A percentile compares a stretch with the other conserved stretches of the same genome.
Evolutionary conservation across 345 rosid species (phyloP).

Genomic region (Sapria himalayana): DNA sequence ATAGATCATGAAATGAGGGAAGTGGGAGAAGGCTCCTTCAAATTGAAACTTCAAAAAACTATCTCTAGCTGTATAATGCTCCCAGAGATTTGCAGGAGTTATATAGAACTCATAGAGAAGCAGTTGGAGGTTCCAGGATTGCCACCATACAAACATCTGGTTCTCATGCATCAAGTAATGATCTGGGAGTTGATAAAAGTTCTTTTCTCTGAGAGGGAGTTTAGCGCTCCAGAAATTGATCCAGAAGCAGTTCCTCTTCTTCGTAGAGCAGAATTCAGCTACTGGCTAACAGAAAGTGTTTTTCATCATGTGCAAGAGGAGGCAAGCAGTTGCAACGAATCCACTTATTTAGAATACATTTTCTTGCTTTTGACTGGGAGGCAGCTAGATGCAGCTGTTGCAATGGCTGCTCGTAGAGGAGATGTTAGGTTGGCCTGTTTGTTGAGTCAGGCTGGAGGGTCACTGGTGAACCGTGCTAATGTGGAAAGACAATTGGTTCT

Average conservation of each 20-base stretch:
- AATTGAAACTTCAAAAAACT: slow-evolving; percentile 50
- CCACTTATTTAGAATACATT: slow-evolving; percentile 54
- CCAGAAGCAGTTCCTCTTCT: slow-evolving; percentile 63
- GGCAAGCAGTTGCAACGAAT: slow-evolving; percentile 51
- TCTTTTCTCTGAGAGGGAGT: slow-evolving; percentile 66
- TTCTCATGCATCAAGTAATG: slow-evolving; percentile 82
- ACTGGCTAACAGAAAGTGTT: slow-evolving; percentile 84
- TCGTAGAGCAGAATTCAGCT: slow-evolving; percentile 85
- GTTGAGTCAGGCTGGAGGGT: slow-evolving; percentile 93
- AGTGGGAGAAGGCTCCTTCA: slow-evolving; percentile 42
- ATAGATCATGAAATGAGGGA: slow-evolving; percentile 37
- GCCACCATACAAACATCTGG: slow-evolving; percentile 42
- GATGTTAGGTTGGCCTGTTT: slow-evolving; percentile 91
- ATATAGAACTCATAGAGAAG: slow-evolving; percentile 57
- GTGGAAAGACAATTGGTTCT: slow-evolving; percentile 51
- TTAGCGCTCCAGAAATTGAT: slow-evolving; percentile 33
- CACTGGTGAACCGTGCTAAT: slow-evolving; percentile 49
- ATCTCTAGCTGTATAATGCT: slow-evolving; percentile 40
- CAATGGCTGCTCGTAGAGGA: slow-evolving; percentile 72
- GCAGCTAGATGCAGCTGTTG: slow-evolving; percentile 68
- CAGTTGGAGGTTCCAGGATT: slow-evolving; percentile 61
- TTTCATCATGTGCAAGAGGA: slow-evolving; percentile 83
- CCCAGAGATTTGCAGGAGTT: slow-evolving; percentile 58
- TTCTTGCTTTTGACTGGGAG: slow-evolving; percentile 79
- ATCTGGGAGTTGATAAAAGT: slow-evolving; percentile 91